phyloP scores from a whole-genome alignment of 768 basidiomycete genomes.

The Serendipita sp. region DNA sequence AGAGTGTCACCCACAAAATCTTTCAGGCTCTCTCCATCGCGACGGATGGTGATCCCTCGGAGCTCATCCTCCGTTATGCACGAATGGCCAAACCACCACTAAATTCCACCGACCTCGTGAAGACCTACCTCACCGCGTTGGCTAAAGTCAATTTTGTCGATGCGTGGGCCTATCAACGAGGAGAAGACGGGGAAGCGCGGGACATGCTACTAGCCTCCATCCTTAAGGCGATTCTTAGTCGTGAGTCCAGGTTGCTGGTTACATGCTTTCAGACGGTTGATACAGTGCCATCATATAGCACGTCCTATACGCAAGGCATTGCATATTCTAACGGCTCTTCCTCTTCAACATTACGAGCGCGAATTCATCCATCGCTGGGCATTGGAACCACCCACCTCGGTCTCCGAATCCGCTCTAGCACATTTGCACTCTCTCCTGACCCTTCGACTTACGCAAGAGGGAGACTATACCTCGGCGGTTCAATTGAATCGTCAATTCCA shows the following conservation, averaged over 20 bases:
- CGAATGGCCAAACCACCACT: background rate
- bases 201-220: background rate
- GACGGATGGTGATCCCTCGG: background rate
- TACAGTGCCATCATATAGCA: background rate
- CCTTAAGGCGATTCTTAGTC: background rate
- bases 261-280: background rate
- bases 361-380: background rate
- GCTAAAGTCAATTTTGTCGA: slow-evolving; percentile 3
- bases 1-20: background rate
- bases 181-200: background rate
- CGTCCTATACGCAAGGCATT: background rate
- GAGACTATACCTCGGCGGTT: background rate
- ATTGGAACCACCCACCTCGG: background rate
- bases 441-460: background rate
- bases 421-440: background rate
- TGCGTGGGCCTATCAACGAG: background rate
- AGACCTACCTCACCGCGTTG: background rate
- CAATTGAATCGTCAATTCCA: background rate
- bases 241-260: background rate
- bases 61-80: slow-evolving; percentile 3
- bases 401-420: background rate
- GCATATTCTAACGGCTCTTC: background rate
- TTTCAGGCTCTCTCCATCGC: slow-evolving; percentile 4
- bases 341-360: background rate
- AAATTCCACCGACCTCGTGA: background rate